These are phyloP conservation scores for Plasmodium malariae DNA, from an alignment of 169 alveolate species.

Conservation along the genomic window DNA sequence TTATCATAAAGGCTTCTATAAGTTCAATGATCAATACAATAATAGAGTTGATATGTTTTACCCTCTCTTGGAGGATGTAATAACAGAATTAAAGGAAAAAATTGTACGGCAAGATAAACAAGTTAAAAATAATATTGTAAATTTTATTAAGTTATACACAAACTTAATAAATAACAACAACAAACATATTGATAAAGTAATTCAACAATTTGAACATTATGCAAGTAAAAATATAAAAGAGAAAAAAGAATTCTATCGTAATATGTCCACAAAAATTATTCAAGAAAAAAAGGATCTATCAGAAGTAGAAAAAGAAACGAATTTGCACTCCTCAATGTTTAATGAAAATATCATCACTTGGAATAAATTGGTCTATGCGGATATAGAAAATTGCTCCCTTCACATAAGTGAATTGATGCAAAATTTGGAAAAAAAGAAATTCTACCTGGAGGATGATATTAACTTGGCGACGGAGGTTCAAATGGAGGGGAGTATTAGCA, in stretches of 20 bases:
- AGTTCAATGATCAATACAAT: background rate
- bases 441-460: background rate
- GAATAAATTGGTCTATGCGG: background rate
- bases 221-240: background rate
- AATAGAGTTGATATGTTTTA: conserved; percentile 11
- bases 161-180: conserved; percentile 8
- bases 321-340: background rate
- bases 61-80: background rate
- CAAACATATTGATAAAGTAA: background rate
- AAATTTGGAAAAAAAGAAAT: background rate
- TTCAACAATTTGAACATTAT: background rate
- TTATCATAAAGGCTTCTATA: background rate
- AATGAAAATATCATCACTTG: conserved; percentile 7
- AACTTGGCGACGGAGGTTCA: background rate
- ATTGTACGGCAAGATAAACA: background rate
- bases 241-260: conserved; percentile 1
- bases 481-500: no score
- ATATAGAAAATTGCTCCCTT: conserved; percentile 12
- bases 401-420: background rate
- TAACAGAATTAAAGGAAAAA: background rate
- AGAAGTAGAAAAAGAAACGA: background rate
- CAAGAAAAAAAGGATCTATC: conserved; percentile 5
- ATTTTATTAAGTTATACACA: background rate
- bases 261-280: conserved; percentile 7
- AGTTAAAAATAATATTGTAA: conserved; percentile 5